Conservation (phyloP, 2,329 filamentous ascomycete genomes). For the Exophiala calicioides region DNA sequence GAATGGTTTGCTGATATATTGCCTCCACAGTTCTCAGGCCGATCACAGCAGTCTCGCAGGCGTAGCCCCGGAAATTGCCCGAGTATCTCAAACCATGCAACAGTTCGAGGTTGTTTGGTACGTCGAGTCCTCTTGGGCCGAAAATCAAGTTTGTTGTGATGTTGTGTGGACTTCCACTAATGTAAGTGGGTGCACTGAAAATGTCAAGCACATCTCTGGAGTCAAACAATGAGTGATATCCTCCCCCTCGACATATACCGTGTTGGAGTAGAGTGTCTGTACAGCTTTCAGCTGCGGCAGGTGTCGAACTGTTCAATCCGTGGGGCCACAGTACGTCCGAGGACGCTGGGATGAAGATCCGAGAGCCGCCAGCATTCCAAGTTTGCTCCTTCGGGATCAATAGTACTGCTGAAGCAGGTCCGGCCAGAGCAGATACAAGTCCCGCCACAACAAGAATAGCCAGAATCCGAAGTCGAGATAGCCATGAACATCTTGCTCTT, state of each 20-base stretch:
- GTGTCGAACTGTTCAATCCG: not conserved
- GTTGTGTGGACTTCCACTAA: not conserved
- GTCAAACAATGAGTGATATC: slow-evolving; percentile 1
- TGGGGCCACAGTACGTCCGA: not conserved
- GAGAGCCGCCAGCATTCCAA: slow-evolving; percentile 4
- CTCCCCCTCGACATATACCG: slow-evolving; percentile 1
- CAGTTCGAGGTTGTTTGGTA: slow-evolving; percentile 1
- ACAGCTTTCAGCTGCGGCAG: not conserved
- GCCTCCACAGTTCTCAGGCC: slow-evolving; percentile 2
- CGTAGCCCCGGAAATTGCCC: slow-evolving; percentile 5
- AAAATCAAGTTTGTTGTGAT: slow-evolving; percentile 4
- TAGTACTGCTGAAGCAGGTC: slow-evolving; percentile 7
- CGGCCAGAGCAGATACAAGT: slow-evolving; percentile 7
- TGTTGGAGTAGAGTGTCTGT: not conserved
- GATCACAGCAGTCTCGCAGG: slow-evolving; percentile 7
- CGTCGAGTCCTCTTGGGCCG: not conserved
- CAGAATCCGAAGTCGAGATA: too few relatives aligned
- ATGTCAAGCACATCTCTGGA: slow-evolving; percentile 5
- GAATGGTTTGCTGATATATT: slow-evolving; percentile 3
- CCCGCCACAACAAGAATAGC: too few relatives aligned
- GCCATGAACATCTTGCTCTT: too few relatives aligned
- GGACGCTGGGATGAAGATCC: not conserved
- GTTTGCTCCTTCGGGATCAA: slow-evolving; percentile 8
- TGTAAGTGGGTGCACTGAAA: not conserved
- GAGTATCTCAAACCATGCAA: slow-evolving; percentile 1